These are phyloP conservation scores for Sordariomycetes sp. DNA, from an alignment of 2,329 filamentous ascomycete species.

Conservation along the genomic window DNA sequence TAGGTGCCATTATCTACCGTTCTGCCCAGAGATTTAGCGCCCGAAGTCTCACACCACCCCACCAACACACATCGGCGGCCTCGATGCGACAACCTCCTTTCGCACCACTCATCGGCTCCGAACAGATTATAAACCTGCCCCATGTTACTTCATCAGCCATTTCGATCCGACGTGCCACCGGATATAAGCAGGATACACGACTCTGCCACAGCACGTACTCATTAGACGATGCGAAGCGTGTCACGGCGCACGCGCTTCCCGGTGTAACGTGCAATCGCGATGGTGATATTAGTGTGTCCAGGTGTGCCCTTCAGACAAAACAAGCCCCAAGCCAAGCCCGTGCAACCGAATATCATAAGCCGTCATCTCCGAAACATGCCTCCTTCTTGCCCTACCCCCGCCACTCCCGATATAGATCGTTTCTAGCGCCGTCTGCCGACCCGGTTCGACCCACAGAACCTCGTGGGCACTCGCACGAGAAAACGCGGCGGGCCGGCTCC, in stretches of 20 bases:
- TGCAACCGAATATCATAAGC: background rate
- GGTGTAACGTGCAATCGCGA: too few relatives aligned
- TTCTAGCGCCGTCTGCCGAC: background rate
- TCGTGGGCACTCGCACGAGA: background rate
- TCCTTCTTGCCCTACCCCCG: background rate
- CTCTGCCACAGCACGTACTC: too few relatives aligned
- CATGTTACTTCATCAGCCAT: too few relatives aligned
- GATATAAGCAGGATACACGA: too few relatives aligned
- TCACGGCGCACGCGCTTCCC: too few relatives aligned
- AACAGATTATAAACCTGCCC: too few relatives aligned
- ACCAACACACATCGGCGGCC: background rate
- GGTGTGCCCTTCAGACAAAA: too few relatives aligned
- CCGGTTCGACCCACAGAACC: background rate
- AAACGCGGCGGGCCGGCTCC: background rate
- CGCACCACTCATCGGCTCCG: background rate
- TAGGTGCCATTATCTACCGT: background rate
- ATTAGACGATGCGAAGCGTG: too few relatives aligned
- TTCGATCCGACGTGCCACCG: too few relatives aligned
- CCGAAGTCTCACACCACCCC: background rate
- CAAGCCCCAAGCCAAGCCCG: too few relatives aligned
- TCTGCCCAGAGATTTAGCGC: background rate
- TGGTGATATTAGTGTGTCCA: too few relatives aligned
- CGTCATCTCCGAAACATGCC: background rate
- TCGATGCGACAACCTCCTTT: background rate
- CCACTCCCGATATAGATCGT: background rate